Conservation (phyloP, 177 flowering plant species). For the Telopea speciosissima region DNA sequence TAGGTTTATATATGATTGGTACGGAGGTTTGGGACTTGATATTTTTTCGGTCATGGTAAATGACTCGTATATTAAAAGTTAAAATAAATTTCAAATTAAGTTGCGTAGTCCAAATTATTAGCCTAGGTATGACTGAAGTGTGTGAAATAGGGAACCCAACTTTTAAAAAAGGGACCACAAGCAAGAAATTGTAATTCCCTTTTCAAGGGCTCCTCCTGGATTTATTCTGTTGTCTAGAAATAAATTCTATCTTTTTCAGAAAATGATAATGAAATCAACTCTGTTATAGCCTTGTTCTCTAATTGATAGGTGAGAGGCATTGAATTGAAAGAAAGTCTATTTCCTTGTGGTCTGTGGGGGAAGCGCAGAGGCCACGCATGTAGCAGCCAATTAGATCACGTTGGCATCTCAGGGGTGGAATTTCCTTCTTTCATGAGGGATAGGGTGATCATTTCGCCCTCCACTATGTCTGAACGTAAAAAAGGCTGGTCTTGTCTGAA, state of each 20-base stretch:
- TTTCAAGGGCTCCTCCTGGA: background rate
- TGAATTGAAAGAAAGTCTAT: background rate
- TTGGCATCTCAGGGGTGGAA: constrained; percentile 26
- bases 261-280: background rate
- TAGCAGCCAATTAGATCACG: no score
- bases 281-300: background rate
- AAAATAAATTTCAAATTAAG: no score
- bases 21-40: no score
- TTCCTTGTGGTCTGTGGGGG: no score
- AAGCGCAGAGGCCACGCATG: no score
- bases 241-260: background rate
- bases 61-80: no score
- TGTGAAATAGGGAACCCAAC: background rate
- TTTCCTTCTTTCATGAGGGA: no score
- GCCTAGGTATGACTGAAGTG: background rate
- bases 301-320: background rate
- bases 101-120: no score
- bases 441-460: no score
- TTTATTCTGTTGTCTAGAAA: background rate
- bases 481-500: background rate
- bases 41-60: no score
- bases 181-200: background rate
- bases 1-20: no score
- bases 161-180: background rate
- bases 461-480: constrained; percentile 56